A percentile compares a stretch with the other conserved stretches of the same genome.
phyloP scores from a whole-genome alignment of 768 basidiomycete species.

The Trametes cubensis region DNA sequence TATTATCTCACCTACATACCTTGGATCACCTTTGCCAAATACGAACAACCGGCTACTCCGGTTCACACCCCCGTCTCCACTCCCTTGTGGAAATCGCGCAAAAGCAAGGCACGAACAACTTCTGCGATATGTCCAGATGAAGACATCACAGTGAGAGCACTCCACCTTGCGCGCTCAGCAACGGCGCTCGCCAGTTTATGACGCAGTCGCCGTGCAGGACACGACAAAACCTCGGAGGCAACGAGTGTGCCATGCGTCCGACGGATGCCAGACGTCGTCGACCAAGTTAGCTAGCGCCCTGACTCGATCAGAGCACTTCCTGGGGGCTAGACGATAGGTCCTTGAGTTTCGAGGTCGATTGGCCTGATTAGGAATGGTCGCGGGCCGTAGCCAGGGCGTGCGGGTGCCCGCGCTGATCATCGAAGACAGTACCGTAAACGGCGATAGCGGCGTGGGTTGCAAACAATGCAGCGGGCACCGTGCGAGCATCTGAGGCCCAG shows the following conservation, averaged over 20 bases:
- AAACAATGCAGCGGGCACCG: background rate
- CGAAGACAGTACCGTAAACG: constrained; percentile 5
- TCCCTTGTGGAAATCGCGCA: constrained; percentile 13
- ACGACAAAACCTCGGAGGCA: constrained; percentile 12
- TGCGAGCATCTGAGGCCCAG: constrained; percentile 8
- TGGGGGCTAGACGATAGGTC: background rate
- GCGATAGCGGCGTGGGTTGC: constrained; percentile 16
- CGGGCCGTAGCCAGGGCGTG: background rate
- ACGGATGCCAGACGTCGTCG: background rate
- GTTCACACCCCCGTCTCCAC: constrained; percentile 15
- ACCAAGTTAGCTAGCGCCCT: background rate
- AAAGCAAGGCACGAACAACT: constrained; percentile 4
- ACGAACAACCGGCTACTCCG: constrained; percentile 10
- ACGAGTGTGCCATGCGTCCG: constrained; percentile 3
- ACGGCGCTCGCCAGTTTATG: constrained; percentile 1
- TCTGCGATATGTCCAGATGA: constrained; percentile 5
- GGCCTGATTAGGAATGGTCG: constrained; percentile 18
- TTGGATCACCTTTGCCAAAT: constrained; percentile 4
- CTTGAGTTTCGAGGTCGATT: constrained; percentile 17
- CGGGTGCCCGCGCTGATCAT: constrained; percentile 9
- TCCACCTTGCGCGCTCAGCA: background rate
- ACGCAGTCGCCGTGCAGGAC: background rate
- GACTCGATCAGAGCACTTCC: background rate
- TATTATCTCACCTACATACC: background rate
- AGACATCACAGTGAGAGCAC: background rate